phyloP scores from a whole-genome alignment of 1,284 basidiomycete genomes.

The Fomitopsis palustris region DNA sequence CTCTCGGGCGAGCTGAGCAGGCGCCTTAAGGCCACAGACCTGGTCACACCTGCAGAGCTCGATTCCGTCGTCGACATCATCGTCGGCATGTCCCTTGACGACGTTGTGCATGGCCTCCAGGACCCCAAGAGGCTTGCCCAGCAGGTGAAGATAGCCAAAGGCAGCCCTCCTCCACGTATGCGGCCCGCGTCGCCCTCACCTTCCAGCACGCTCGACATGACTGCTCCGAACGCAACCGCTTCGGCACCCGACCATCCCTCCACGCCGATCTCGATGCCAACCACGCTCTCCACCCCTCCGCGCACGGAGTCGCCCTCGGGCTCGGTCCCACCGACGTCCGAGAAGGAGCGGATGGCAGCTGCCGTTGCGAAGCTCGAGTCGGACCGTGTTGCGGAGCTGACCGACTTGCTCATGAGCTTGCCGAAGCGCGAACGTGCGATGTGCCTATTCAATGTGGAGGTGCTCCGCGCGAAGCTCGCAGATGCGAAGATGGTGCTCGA shows the following conservation, averaged over 20 bases:
- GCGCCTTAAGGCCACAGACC: constrained; percentile 57
- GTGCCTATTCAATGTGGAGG: constrained; percentile 85
- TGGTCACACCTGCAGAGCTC: constrained; percentile 51
- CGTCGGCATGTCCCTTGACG: constrained; percentile 63
- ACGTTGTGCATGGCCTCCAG: constrained; percentile 74
- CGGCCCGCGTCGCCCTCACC: constrained; percentile 42
- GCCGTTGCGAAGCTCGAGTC: constrained; percentile 66
- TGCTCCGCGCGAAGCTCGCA: constrained; percentile 72
- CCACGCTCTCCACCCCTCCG: constrained; percentile 70
- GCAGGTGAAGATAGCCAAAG: constrained; percentile 52
- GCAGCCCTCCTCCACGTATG: constrained; percentile 35
- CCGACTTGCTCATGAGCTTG: constrained; percentile 78
- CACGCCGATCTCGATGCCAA: constrained; percentile 73
- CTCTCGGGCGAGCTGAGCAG: constrained; percentile 78
- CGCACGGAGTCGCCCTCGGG: constrained; percentile 79
- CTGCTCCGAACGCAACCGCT: constrained; percentile 63
- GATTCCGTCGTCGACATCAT: constrained; percentile 68
- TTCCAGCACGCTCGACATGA: constrained; percentile 54
- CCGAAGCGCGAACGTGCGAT: constrained; percentile 86
- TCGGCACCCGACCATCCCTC: constrained; percentile 81
- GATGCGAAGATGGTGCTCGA: constrained; percentile 83
- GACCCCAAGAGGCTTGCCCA: constrained; percentile 60
- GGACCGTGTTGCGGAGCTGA: constrained; percentile 54
- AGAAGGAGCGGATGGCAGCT: constrained; percentile 70
- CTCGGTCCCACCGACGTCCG: constrained; percentile 65